A percentile compares a stretch with the other conserved stretches of the same genome.
Evolutionary conservation across 305 asterid species (phyloP).

Genomic region (Plantago rigida): DNA sequence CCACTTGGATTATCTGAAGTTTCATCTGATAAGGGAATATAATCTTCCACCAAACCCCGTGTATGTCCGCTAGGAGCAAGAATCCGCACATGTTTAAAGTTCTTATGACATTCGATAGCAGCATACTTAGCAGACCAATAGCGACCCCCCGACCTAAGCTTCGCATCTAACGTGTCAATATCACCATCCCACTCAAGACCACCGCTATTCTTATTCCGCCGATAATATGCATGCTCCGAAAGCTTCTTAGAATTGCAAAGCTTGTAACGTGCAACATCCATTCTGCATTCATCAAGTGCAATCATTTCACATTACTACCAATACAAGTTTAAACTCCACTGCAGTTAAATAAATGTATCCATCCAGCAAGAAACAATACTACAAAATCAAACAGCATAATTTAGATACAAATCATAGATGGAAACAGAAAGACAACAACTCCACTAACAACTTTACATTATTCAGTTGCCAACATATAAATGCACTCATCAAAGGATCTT

Average conservation of each 20-base stretch:
- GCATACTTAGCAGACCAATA: slow-evolving; percentile 83
- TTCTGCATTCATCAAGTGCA: slow-evolving; percentile 37
- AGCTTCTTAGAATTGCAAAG: slow-evolving; percentile 44
- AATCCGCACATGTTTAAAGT: too few relatives aligned
- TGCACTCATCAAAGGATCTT: too few relatives aligned
- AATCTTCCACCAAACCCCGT: too few relatives aligned
- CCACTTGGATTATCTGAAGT: too few relatives aligned
- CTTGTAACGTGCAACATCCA: slow-evolving; percentile 94
- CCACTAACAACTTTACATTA: too few relatives aligned
- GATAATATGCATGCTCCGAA: slow-evolving; percentile 32
- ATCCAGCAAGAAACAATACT: neutral
- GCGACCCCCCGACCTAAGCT: slow-evolving; percentile 73
- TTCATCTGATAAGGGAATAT: too few relatives aligned
- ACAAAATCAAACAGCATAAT: too few relatives aligned
- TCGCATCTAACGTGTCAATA: slow-evolving; percentile 51
- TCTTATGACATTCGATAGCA: slow-evolving; percentile 41
- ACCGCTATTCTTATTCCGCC: slow-evolving; percentile 32
- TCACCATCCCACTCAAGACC: slow-evolving; percentile 55
- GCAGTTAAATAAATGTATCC: neutral
- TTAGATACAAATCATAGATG: too few relatives aligned
- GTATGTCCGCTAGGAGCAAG: too few relatives aligned
- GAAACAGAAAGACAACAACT: too few relatives aligned
- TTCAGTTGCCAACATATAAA: too few relatives aligned
- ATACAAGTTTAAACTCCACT: neutral
- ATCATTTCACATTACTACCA: slow-evolving; percentile 25